Evolutionary conservation across 306 rosid genomes (phyloP), one percentile per base, ranked within the genome.

Genomic region (Sechiopsis laciniata): DNA sequence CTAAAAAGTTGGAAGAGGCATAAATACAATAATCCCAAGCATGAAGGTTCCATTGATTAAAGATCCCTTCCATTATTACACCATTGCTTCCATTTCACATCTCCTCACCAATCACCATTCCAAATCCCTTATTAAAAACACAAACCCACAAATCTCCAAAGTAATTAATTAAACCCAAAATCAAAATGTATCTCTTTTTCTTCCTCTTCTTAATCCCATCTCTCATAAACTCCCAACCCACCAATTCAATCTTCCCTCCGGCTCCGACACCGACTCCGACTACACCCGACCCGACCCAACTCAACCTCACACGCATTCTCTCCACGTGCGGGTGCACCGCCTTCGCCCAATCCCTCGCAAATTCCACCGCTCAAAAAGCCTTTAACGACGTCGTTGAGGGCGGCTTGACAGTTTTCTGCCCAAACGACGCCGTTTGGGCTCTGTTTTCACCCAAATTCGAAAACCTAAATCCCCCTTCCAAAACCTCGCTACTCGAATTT

Each of bases 331-430:
- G 98, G 0, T 90, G 98, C 57, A 87, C 84, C 13, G 80, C 77
- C 58, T 93, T 90, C 68, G 89, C 92, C 22, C 96, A 87, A 65
- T 78, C 96, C 0, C 82, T 93, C 0, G 8, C 76, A 0, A 80
- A 84, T 0, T 21, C 72, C 7, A 91, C 87, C 0, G 94, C 96
- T 0, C 14, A 20, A 3, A 21, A 13, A 10, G 83, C 85, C 9
- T 93, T 54, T 48, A 57, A 63, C n/a, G 96, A 84, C 40, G 82
- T 20, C 14, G 52, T 81, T 1, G 86, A 32, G 17, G 92, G 97
- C 0, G 98, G 98, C 0, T 19, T 93, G 35, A 87, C 97, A 2
- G 82, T 90, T 6, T 93, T 93, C 42, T 93, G 98, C 57, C 98
- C 97, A 0, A 16, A 58, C 19, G 98, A 93, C 58, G 90, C 85